phyloP scores from a whole-genome alignment of 2,329 filamentous ascomycete genomes.

The Didymella glomerata region DNA sequence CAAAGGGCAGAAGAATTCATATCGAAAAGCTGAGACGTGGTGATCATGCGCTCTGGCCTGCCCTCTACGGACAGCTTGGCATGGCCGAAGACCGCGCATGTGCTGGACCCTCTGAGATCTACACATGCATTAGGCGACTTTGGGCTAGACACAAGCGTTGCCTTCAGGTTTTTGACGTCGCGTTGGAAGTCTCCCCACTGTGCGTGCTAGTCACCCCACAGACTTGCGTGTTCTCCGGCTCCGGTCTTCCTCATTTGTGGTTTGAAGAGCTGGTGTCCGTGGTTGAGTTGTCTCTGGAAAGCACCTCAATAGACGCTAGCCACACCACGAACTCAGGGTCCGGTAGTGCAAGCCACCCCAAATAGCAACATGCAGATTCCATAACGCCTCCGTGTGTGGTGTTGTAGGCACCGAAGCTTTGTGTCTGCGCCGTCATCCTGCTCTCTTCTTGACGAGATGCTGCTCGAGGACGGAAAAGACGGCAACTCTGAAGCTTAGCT shows the following conservation, averaged over 20 bases:
- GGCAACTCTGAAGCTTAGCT: slow-evolving; percentile 32
- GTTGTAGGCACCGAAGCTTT: background rate
- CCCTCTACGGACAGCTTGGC: slow-evolving; percentile 19
- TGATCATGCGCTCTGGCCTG: slow-evolving; percentile 22
- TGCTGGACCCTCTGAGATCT: slow-evolving; percentile 19
- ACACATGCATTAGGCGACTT: slow-evolving; percentile 14
- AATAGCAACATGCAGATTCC: background rate
- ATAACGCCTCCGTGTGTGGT: background rate
- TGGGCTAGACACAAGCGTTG: slow-evolving; percentile 3
- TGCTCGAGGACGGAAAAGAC: slow-evolving; percentile 23
- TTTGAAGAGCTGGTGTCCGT: slow-evolving; percentile 5
- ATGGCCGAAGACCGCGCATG: slow-evolving; percentile 13
- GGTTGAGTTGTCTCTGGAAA: background rate
- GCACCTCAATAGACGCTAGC: slow-evolving; percentile 5
- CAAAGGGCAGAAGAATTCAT: slow-evolving; percentile 8
- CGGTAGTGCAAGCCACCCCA: background rate
- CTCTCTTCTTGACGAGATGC: background rate
- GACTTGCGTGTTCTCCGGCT: slow-evolving; percentile 6
- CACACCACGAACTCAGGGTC: slow-evolving; percentile 4
- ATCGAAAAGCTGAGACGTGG: slow-evolving; percentile 18
- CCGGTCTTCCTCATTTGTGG: slow-evolving; percentile 3
- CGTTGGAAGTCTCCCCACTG: slow-evolving; percentile 16
- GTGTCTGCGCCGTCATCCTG: background rate
- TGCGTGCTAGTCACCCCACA: slow-evolving; percentile 20
- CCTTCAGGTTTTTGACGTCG: slow-evolving; percentile 14